A percentile compares a stretch with the other conserved stretches of the same genome.
Conservation (phyloP, 805 yeast genomes). For the Metschnikowia similis region DNA sequence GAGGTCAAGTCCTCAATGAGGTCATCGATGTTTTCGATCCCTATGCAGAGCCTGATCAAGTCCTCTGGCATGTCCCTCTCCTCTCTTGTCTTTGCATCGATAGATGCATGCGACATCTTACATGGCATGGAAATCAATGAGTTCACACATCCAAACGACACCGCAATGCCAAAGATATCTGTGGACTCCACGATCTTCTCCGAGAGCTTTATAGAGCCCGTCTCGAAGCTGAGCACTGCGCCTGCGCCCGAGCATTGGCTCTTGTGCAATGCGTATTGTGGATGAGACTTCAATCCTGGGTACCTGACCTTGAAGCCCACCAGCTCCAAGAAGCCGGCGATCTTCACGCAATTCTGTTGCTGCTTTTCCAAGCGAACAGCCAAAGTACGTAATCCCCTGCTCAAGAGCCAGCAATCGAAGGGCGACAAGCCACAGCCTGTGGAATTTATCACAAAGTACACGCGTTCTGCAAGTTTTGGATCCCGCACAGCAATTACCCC, state of each 20-base stretch:
- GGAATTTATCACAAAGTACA: constrained; percentile 78
- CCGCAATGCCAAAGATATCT: constrained; percentile 80
- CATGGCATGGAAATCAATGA: constrained; percentile 92
- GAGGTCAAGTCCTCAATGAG: constrained; percentile 72
- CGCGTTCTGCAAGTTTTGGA: constrained; percentile 57
- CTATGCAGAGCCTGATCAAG: constrained; percentile 82
- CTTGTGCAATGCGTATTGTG: constrained; percentile 74
- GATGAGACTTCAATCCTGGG: constrained; percentile 80
- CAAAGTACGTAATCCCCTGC: constrained; percentile 85
- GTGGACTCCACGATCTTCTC: constrained; percentile 74
- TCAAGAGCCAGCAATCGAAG: constrained; percentile 84
- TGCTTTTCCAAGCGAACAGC: constrained; percentile 84
- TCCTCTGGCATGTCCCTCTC: constrained; percentile 93
- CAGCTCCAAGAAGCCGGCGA: constrained; percentile 69
- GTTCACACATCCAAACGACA: constrained; percentile 91
- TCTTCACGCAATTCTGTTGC: constrained; percentile 69
- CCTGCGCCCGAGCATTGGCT: constrained; percentile 82
- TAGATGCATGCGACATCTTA: constrained; percentile 95
- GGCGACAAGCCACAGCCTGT: constrained; percentile 92
- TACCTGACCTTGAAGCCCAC: constrained; percentile 76
- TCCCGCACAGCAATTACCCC: constrained; percentile 77
- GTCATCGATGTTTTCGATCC: constrained; percentile 81
- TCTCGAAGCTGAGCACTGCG: constrained; percentile 84
- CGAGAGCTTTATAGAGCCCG: constrained; percentile 64
- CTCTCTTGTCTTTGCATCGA: constrained; percentile 79